These are phyloP conservation scores for Pseudomicrostroma phylloplanum DNA, from an alignment of 1,284 basidiomycete genomes.

Conservation along the genomic window DNA sequence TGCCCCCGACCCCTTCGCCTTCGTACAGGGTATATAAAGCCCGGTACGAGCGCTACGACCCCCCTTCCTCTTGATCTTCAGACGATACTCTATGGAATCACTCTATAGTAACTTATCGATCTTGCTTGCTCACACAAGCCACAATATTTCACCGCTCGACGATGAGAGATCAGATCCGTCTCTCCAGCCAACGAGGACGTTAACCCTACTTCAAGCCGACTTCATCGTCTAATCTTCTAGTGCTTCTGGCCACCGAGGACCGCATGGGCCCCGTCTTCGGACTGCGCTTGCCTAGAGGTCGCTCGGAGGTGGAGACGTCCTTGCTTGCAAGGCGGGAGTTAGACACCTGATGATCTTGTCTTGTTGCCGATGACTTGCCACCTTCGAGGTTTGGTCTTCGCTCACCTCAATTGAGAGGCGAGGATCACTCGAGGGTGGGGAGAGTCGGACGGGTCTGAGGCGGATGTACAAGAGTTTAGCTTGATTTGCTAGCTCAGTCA, in stretches of 20 bases:
- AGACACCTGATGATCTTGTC: too few relatives aligned
- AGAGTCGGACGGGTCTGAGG: constrained; percentile 6
- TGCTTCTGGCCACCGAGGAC: too few relatives aligned
- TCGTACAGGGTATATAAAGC: too few relatives aligned
- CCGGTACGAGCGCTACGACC: too few relatives aligned
- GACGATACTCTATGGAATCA: not conserved
- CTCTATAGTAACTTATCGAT: not conserved
- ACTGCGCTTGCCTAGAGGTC: not conserved
- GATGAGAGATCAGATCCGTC: constrained; percentile 2
- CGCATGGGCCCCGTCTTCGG: not conserved
- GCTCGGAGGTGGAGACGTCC: not conserved
- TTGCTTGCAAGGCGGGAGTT: too few relatives aligned
- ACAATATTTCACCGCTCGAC: constrained; percentile 6
- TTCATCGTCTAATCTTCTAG: not conserved
- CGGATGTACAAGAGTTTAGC: not conserved
- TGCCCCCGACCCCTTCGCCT: too few relatives aligned
- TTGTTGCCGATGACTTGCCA: constrained; percentile 4
- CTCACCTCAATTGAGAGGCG: not conserved
- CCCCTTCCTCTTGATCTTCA: not conserved
- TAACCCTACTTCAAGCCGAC: not conserved
- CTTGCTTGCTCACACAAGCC: constrained; percentile 2
- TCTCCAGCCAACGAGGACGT: constrained; percentile 3
- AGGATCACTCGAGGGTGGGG: not conserved
- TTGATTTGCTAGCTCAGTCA: too few relatives aligned
- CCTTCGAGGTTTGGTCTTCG: not conserved